Evolutionary conservation across 768 basidiomycete genomes (phyloP).

Genomic region (Termitomyces sp.): DNA sequence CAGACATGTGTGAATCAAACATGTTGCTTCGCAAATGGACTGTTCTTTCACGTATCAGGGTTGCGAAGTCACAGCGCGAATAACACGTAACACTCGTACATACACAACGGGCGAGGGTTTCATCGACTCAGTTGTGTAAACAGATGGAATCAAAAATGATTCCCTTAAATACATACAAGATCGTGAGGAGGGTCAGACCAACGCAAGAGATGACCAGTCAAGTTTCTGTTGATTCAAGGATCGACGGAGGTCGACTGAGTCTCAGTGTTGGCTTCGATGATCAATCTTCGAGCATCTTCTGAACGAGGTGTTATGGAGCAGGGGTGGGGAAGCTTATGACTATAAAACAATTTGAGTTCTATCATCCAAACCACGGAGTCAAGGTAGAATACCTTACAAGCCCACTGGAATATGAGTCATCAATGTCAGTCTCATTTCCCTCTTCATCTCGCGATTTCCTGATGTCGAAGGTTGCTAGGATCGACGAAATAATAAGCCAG

Average conservation of each 20-base stretch:
- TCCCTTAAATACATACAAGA: no score
- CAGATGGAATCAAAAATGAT: no score
- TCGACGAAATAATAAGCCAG: background rate
- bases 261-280: background rate
- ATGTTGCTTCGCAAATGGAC: no score
- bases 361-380: no score
- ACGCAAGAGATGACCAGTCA: background rate
- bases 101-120: no score
- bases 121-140: no score
- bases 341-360: background rate
- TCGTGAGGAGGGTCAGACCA: background rate
- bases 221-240: background rate
- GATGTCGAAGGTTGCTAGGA: background rate
- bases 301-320: slow-evolving; percentile 2
- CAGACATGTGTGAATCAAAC: no score
- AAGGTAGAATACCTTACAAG: background rate
- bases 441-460: background rate
- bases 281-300: background rate
- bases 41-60: no score
- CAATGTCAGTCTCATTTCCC: background rate
- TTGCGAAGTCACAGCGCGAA: no score
- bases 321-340: background rate
- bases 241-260: background rate
- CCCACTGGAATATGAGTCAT: background rate
- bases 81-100: no score